Conservation (phyloP, 2,329 filamentous ascomycete genomes). For the Fusarium nygamai region DNA sequence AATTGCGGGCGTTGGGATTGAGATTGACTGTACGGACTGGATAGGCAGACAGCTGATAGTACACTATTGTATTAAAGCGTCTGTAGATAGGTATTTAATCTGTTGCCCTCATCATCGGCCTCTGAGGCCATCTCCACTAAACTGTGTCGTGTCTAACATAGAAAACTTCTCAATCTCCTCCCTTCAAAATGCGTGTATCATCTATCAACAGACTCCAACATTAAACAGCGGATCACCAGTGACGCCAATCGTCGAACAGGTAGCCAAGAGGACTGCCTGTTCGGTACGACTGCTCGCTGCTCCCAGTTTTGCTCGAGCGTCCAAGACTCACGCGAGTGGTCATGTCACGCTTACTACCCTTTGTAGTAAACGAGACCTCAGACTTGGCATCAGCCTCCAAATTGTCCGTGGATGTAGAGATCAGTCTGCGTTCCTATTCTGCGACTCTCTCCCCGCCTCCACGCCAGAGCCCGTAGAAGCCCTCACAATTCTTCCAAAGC, state of each 20-base stretch:
- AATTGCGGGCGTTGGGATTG: no score
- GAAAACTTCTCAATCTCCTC: conserved; percentile 15
- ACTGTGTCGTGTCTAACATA: conserved; percentile 30
- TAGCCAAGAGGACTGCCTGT: not conserved
- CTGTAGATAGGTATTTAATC: conserved; percentile 14
- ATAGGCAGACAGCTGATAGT: not conserved
- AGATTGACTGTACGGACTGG: no score
- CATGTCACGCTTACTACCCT: conserved; percentile 21
- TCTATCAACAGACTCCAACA: not conserved
- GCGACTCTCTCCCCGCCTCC: conserved; percentile 55
- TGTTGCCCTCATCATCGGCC: conserved; percentile 16
- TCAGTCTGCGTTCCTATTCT: conserved; percentile 49
- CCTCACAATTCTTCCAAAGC: conserved; percentile 79
- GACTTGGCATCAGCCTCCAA: conserved; percentile 5
- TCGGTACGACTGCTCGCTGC: not conserved
- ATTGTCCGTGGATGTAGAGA: conserved; percentile 27
- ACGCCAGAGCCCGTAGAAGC: conserved; percentile 72
- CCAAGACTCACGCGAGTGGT: not conserved
- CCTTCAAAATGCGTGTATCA: not conserved
- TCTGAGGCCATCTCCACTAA: conserved; percentile 25
- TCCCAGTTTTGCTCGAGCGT: not conserved
- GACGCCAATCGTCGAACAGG: not conserved
- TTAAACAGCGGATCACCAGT: not conserved
- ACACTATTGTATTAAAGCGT: conserved; percentile 31
- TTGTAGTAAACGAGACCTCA: conserved; percentile 2